Percentiles rank a stretch among this genome's conserved stretches.
Conservation (phyloP, 2,329 filamentous ascomycete genomes). For the Falciphora oryzae region DNA sequence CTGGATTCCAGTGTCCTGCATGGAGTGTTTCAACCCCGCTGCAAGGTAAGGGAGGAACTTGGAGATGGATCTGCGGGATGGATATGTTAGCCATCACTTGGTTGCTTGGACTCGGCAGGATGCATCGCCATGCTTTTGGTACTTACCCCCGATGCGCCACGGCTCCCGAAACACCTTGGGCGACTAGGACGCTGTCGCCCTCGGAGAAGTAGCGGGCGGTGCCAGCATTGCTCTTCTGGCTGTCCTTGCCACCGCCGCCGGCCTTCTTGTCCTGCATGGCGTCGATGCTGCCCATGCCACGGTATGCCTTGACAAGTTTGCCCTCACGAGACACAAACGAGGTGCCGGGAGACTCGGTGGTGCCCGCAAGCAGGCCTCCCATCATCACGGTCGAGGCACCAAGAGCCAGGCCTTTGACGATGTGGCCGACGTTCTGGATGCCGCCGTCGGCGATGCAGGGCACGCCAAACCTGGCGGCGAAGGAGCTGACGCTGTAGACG, state of each 20-base stretch:
- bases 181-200: conserved; percentile 88
- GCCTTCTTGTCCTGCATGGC: conserved; percentile 99
- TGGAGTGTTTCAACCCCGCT: conserved; percentile 91
- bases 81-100: neutral
- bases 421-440: conserved; percentile 97
- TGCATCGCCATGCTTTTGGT: neutral
- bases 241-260: conserved; percentile 64
- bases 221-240: conserved; percentile 81
- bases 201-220: conserved; percentile 98
- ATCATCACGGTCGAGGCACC: conserved; percentile 98
- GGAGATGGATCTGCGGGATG: conserved; percentile 61
- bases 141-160: conserved; percentile 68
- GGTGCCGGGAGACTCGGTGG: conserved; percentile 93
- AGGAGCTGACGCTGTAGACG: conserved; percentile 82
- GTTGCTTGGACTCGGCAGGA: conserved; percentile 24
- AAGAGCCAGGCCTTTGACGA: conserved; percentile 94
- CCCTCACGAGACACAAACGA: conserved; percentile 96
- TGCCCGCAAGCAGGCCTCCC: conserved; percentile 94
- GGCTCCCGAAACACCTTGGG: conserved; percentile 88
- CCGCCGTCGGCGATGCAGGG: conserved; percentile 97
- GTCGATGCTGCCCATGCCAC: conserved; percentile 97
- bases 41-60: conserved; percentile 96
- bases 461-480: conserved; percentile 89
- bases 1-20: conserved; percentile 89
- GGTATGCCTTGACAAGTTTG: conserved; percentile 98